Evolutionary conservation across 1,284 basidiomycete species (phyloP).

Genomic region (Neolentinus lepideus): DNA sequence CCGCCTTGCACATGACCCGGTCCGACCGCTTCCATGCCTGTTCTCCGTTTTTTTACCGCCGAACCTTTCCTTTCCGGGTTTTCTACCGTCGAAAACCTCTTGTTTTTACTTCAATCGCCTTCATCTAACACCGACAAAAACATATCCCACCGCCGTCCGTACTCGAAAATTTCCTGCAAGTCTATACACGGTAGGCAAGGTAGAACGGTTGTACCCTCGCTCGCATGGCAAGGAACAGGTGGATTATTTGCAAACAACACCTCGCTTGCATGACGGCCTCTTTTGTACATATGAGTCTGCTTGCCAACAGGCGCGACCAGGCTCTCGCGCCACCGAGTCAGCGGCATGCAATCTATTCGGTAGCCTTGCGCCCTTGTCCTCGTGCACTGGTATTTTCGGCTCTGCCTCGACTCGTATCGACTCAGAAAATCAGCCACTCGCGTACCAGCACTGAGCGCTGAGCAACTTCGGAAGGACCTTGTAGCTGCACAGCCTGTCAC

Average conservation of each 20-base stretch:
- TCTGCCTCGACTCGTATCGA: neutral
- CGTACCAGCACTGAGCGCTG: neutral
- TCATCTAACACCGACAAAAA: neutral
- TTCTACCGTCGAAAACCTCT: neutral
- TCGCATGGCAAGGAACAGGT: no score
- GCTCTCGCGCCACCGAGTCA: neutral
- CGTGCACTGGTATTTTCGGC: neutral
- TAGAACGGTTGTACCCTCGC: no score
- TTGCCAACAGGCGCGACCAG: neutral
- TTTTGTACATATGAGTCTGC: neutral
- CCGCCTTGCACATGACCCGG: neutral
- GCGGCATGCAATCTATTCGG: no score
- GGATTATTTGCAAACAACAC: neutral
- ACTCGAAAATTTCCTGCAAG: neutral
- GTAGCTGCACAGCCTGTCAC: neutral
- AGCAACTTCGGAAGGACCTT: neutral
- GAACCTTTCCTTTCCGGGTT: neutral
- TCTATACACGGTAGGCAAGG: no score
- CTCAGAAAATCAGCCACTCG: neutral
- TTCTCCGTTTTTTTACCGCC: neutral
- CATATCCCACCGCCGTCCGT: neutral
- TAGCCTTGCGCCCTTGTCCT: neutral
- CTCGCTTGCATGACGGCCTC: neutral
- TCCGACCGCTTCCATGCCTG: neutral
- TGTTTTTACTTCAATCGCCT: neutral